Evolutionary conservation across 2,329 filamentous ascomycete species (phyloP), one percentile per base, ranked within the genome.

Genomic region (Leptographium wingfieldii): DNA sequence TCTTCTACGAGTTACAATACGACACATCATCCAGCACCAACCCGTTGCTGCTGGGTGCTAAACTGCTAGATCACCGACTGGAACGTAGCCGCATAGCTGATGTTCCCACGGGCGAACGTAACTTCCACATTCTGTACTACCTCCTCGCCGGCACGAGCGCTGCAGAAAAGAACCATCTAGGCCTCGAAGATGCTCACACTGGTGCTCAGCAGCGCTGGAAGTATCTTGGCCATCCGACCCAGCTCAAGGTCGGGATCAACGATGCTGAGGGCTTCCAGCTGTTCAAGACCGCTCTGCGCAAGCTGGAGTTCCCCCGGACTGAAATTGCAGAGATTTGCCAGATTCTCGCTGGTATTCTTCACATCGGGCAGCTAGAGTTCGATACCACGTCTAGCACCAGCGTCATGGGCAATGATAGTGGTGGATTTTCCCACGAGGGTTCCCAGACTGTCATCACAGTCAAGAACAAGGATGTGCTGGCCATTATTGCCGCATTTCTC

Each of bases 251-350:
- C 33, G 94, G 94, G 61, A 92, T 99, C 70, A 96, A 99, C 68
- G 94, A 99, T 69, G 80, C 87, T 1, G 92, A 96, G 68, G 94
- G 92, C 5, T 99, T 99, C 73, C 90, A 95, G 69, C 86, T 97
- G 58, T 97, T 99, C 80, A 97, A 97, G 77, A 96, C 90, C 1
- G 94, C 94, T 1, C 76, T 99, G 56, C 83, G 92, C 65, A 96
- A 95, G 72, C 81, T 99, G 16, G 94, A 97, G 73, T 97, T 99
- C 64, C 88, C 92, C 4, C 83, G 92, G 59, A 86, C 87, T 62
- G 94, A 96, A 68, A 96, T 99, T 69, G 94, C 94, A 48, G 92
- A 96, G 71, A 92, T 99, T 60, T 99, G 94, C 72, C 94, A 99
- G 75, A 82, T 97, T 56, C 78, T 99, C 58, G 94, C 94, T 38